Evolutionary conservation across 805 yeast species (phyloP).

Genomic region (Helenozyma rhizophorensis): DNA sequence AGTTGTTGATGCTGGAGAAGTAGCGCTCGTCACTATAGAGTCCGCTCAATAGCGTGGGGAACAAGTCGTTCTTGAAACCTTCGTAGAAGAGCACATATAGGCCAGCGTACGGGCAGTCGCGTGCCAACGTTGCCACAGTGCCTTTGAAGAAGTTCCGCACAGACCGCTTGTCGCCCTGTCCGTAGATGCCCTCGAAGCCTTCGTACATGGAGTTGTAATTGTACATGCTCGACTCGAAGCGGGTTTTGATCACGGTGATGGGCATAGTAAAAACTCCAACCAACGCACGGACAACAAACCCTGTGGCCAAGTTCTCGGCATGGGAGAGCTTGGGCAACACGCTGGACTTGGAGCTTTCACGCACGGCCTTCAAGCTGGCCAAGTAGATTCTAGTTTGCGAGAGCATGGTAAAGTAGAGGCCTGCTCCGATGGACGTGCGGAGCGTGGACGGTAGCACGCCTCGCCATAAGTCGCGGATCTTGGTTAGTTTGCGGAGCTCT

Average conservation of each 20-base stretch:
- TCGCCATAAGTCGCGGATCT: constrained; percentile 68
- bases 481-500: constrained; percentile 40
- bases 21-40: constrained; percentile 7
- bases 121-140: constrained; percentile 74
- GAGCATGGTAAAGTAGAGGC: constrained; percentile 72
- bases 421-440: constrained; percentile 88
- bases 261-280: constrained; percentile 95
- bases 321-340: constrained; percentile 70
- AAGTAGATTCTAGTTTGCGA: constrained; percentile 55
- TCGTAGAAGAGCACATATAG: constrained; percentile 84
- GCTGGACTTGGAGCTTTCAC: constrained; percentile 23
- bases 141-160: constrained; percentile 78
- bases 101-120: constrained; percentile 98
- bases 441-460: constrained; percentile 91
- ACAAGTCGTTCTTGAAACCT: constrained; percentile 51
- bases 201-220: constrained; percentile 59
- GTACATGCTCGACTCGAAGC: constrained; percentile 81
- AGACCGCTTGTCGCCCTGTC: constrained; percentile 27
- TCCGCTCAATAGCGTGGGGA: constrained; percentile 36
- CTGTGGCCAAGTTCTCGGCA: constrained; percentile 66
- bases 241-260: constrained; percentile 80
- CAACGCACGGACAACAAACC: constrained; percentile 71
- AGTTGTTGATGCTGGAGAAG: constrained; percentile 36
- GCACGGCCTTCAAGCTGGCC: constrained; percentile 24
- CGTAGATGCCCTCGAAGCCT: constrained; percentile 55